phyloP scores from a whole-genome alignment of 2,329 filamentous ascomycete genomes.

The Fusarium chuoi region DNA sequence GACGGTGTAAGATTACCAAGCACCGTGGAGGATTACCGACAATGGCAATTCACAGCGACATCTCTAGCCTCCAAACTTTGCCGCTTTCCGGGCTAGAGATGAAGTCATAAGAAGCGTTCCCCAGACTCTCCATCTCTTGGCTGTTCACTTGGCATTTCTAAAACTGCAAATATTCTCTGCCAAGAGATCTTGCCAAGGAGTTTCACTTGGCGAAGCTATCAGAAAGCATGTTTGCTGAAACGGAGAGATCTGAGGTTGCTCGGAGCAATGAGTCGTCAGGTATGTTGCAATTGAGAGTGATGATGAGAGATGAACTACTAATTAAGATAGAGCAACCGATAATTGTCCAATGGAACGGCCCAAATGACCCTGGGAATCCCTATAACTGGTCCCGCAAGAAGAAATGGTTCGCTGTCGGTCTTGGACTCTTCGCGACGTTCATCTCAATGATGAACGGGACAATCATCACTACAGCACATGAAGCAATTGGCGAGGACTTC shows the following conservation, averaged over 20 bases:
- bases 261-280: not conserved
- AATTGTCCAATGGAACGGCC: constrained; percentile 14
- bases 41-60: not conserved
- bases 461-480: constrained; percentile 26
- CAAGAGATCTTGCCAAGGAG: constrained; percentile 1
- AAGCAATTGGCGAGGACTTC: constrained; percentile 16
- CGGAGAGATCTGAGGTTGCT: not conserved
- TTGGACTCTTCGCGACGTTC: constrained; percentile 23
- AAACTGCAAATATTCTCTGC: not conserved
- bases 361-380: constrained; percentile 12
- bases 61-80: not conserved
- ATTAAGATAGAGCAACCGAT: not conserved
- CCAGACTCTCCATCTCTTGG: constrained; percentile 5
- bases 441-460: constrained; percentile 31
- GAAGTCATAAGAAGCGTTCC: constrained; percentile 3
- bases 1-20: not conserved
- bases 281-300: not conserved
- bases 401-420: constrained; percentile 18
- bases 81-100: not conserved
- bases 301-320: not conserved
- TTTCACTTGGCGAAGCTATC: too few relatives aligned
- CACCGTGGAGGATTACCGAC: not conserved
- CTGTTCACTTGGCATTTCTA: constrained; percentile 15
- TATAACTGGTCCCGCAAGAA: constrained; percentile 28
- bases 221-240: not conserved